Evolutionary conservation across 23 red algal genomes (phyloP).

Genomic region (Gracilaria domingensis): DNA sequence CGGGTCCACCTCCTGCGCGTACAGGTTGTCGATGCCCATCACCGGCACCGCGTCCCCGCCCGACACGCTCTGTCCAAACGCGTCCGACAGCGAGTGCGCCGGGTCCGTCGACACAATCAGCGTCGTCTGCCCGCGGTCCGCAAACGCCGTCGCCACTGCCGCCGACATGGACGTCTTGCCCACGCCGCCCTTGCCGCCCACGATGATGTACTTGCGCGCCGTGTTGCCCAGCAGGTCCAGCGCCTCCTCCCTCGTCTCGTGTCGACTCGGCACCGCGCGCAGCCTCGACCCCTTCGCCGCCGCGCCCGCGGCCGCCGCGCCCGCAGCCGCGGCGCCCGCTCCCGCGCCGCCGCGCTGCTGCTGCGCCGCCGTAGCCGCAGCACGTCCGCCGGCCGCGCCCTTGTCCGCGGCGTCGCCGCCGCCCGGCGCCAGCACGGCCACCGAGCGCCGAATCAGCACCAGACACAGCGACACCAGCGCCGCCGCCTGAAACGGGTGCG

Average conservation of each 20-base stretch:
- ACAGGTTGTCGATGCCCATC: conserved; percentile 85
- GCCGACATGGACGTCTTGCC: conserved; percentile 92
- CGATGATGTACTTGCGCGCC: conserved; percentile 70
- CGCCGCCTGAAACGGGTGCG: conserved; percentile 57
- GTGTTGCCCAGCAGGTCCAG: conserved; percentile 76
- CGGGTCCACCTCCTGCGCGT: conserved; percentile 93
- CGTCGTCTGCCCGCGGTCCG: conserved; percentile 86
- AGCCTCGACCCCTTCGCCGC: not conserved
- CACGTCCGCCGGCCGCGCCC: not conserved
- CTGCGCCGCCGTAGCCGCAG: not conserved
- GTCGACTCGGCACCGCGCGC: conserved; percentile 50
- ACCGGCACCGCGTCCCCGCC: conserved; percentile 82
- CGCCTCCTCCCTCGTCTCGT: conserved; percentile 78
- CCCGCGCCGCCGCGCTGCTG: conserved; percentile 54
- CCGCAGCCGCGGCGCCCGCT: conserved; percentile 73
- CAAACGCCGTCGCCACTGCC: conserved; percentile 83
- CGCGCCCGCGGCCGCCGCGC: no score
- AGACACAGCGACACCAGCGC: not conserved
- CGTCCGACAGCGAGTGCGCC: conserved; percentile 93
- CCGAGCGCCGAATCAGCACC: not conserved
- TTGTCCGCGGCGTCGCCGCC: not conserved
- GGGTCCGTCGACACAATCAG: conserved; percentile 94
- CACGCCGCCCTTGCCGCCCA: conserved; percentile 93
- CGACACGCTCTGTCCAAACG: conserved; percentile 83
- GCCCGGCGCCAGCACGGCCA: not conserved